A percentile compares a stretch with the other conserved stretches of the same genome.
phyloP scores from a whole-genome alignment of 371 early-diverging fungal species.

The Mortierella sp. region DNA sequence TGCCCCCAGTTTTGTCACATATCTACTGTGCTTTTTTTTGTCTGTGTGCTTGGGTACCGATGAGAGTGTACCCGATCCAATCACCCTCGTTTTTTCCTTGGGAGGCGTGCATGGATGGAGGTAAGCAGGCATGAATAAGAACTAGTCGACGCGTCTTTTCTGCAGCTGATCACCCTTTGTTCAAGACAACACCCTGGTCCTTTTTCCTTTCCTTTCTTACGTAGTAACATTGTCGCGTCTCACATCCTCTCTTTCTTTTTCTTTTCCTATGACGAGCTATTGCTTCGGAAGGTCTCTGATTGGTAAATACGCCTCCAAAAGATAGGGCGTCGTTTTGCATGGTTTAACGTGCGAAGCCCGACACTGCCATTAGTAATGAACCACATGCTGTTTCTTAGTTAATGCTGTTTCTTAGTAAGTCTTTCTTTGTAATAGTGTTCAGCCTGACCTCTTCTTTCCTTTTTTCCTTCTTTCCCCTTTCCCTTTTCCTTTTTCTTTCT shows the following conservation, averaged over 20 bases:
- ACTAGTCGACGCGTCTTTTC: background rate
- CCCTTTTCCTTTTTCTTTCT: background rate
- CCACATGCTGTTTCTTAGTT: too few relatives aligned
- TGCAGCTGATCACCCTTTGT: background rate
- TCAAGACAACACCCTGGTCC: background rate
- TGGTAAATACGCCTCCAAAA: too few relatives aligned
- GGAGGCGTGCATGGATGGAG: background rate
- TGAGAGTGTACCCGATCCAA: slow-evolving; percentile 6
- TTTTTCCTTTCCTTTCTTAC: too few relatives aligned
- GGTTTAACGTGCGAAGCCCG: too few relatives aligned
- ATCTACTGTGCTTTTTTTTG: background rate
- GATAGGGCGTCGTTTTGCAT: too few relatives aligned
- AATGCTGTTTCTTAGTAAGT: too few relatives aligned
- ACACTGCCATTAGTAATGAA: too few relatives aligned
- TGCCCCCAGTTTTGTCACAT: background rate
- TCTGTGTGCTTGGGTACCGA: background rate
- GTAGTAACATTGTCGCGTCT: too few relatives aligned
- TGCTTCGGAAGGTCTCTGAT: too few relatives aligned
- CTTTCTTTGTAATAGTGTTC: too few relatives aligned
- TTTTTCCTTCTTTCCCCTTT: background rate
- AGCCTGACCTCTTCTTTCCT: background rate
- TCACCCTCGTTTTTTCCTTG: background rate
- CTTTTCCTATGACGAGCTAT: background rate
- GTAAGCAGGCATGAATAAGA: background rate
- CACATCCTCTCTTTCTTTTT: background rate